Evolutionary conservation across 1,284 basidiomycete genomes (phyloP).

Genomic region (Xanthoconium separans): DNA sequence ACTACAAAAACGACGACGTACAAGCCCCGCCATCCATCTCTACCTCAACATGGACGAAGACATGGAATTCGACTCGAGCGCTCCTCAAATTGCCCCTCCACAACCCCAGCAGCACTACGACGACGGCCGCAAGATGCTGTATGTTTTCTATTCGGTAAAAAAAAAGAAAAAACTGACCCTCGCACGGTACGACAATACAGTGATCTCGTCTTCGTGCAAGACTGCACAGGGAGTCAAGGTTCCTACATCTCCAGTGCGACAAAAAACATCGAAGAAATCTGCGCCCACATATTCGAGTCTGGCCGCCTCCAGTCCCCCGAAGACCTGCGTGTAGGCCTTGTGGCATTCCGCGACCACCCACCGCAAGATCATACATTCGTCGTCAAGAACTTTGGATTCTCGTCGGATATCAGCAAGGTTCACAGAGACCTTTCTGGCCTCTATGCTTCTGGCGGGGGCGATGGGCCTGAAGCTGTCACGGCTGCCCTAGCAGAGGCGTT

Average conservation of each 20-base stretch:
- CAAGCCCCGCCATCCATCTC: conserved; percentile 17
- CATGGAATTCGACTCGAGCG: conserved; percentile 60
- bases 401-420: conserved; percentile 85
- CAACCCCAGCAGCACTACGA: conserved; percentile 38
- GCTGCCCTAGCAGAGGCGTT: conserved; percentile 87
- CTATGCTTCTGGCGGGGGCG: conserved; percentile 94
- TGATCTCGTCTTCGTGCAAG: conserved; percentile 87
- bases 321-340: conserved; percentile 88
- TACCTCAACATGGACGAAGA: conserved; percentile 67
- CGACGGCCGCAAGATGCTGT: conserved; percentile 71
- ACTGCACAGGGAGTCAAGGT: conserved; percentile 88
- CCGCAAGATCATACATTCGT: conserved; percentile 95
- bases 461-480: conserved; percentile 98
- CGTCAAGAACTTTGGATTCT: conserved; percentile 92
- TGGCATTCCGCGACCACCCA: conserved; percentile 92
- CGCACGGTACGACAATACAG: conserved; percentile 39
- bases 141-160: conserved; percentile 45
- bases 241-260: conserved; percentile 89
- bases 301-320: conserved; percentile 85
- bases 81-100: conserved; percentile 37
- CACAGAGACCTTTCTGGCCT: conserved; percentile 82
- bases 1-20: conserved; percentile 17
- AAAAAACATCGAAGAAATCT: conserved; percentile 97
- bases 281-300: conserved; percentile 93
- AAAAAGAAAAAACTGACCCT: conserved; percentile 9